Evolutionary conservation across 1,284 basidiomycete species (phyloP).

Genomic region (Xerocomus amazonicus): DNA sequence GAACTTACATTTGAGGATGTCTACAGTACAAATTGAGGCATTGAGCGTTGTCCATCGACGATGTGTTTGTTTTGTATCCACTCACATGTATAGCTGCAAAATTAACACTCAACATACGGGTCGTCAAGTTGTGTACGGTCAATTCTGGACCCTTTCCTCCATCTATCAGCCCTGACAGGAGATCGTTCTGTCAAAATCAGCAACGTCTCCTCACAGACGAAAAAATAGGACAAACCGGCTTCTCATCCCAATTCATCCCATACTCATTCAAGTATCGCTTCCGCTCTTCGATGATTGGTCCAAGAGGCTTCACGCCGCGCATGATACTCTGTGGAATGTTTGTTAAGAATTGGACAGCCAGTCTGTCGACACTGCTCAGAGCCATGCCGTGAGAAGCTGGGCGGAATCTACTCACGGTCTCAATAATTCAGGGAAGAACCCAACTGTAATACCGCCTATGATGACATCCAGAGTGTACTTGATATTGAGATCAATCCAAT

Average conservation of each 20-base stretch:
- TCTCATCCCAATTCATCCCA: conserved; percentile 38
- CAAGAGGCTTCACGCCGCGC: conserved; percentile 27
- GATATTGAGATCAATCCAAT: conserved; percentile 37
- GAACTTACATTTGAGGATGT: conserved; percentile 11
- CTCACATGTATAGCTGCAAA: conserved; percentile 39
- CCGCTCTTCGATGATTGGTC: conserved; percentile 39
- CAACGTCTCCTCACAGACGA: neutral
- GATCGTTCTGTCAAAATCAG: conserved; percentile 34
- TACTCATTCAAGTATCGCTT: conserved; percentile 28
- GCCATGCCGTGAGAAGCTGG: neutral
- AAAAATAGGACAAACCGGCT: conserved; percentile 31
- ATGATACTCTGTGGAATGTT: neutral
- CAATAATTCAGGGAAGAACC: conserved; percentile 37
- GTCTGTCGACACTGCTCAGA: neutral
- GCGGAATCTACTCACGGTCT: conserved; percentile 33
- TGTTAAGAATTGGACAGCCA: neutral
- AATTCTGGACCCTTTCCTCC: conserved; percentile 25
- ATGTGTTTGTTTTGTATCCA: neutral
- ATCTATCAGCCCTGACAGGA: conserved; percentile 46
- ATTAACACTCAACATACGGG: conserved; percentile 34
- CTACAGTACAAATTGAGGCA: conserved; percentile 2
- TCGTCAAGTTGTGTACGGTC: conserved; percentile 29
- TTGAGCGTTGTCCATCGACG: no score
- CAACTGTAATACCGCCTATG: conserved; percentile 25
- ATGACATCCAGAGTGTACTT: conserved; percentile 32